These are phyloP conservation scores for Orbilia blumenaviensis DNA, from an alignment of 2,329 filamentous ascomycete species.

Conservation along the genomic window DNA sequence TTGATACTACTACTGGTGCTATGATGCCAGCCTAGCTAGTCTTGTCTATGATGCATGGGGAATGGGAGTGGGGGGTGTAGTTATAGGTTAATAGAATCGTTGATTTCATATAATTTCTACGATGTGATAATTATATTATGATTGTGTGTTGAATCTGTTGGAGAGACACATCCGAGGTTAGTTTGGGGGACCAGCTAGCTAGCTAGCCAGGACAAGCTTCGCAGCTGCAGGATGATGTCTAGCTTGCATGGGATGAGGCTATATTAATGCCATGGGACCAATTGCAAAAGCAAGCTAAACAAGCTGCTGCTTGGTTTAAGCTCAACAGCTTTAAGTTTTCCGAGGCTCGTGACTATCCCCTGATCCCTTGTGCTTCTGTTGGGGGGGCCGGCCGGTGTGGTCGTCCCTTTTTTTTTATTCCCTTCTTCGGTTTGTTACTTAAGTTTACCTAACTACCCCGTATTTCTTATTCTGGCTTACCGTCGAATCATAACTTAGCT, in stretches of 20 bases:
- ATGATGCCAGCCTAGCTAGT: too few relatives aligned
- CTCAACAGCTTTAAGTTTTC: slow-evolving; percentile 36
- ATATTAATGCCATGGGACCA: neutral
- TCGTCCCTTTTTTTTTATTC: neutral
- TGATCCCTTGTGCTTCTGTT: slow-evolving; percentile 39
- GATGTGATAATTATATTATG: neutral
- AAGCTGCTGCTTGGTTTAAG: neutral
- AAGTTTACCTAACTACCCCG: too few relatives aligned
- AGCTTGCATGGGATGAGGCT: neutral
- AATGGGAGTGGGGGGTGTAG: neutral
- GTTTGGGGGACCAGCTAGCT: too few relatives aligned
- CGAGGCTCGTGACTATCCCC: slow-evolving; percentile 27
- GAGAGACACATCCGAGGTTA: slow-evolving; percentile 14
- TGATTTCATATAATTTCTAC: neutral
- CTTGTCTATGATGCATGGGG: neutral
- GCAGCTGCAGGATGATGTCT: slow-evolving; percentile 34
- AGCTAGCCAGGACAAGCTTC: neutral
- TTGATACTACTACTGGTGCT: too few relatives aligned
- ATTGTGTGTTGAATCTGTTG: neutral
- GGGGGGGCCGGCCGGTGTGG: too few relatives aligned
- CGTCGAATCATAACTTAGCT: neutral
- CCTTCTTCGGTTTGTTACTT: neutral
- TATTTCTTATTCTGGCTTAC: too few relatives aligned
- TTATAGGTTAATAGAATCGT: slow-evolving; percentile 20
- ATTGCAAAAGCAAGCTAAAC: neutral